phyloP scores from a whole-genome alignment of 805 yeast species.

The Danielia reshetovae region DNA sequence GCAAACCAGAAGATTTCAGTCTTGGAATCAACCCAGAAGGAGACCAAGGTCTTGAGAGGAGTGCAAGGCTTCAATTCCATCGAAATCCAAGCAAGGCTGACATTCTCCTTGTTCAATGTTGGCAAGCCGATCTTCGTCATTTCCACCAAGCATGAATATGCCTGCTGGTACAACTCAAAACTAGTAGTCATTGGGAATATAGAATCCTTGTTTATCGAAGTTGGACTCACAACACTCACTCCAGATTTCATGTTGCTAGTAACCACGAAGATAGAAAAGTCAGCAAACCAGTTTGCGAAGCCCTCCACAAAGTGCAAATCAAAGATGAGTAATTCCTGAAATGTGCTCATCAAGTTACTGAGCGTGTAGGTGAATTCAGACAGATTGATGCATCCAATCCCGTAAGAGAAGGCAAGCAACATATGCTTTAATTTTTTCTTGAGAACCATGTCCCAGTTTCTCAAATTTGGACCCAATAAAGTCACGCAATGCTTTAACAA shows the following conservation, averaged over 20 bases:
- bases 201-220: conserved; percentile 38
- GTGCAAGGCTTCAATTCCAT: conserved; percentile 45
- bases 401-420: conserved; percentile 25
- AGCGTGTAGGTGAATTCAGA: conserved; percentile 25
- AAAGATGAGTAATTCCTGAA: conserved; percentile 37
- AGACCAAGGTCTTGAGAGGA: conserved; percentile 44
- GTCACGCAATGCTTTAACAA: conserved; percentile 31
- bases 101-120: conserved; percentile 41
- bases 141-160: conserved; percentile 57
- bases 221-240: conserved; percentile 24
- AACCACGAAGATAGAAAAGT: conserved; percentile 24
- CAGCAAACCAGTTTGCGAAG: conserved; percentile 27
- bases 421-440: conserved; percentile 24
- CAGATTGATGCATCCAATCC: conserved; percentile 28
- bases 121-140: conserved; percentile 28
- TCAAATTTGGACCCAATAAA: conserved; percentile 36
- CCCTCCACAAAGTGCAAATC: conserved; percentile 34
- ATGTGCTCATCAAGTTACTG: conserved; percentile 21
- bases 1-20: conserved; percentile 54
- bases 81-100: conserved; percentile 58
- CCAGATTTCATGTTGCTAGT: conserved; percentile 36
- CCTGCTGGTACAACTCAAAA: conserved; percentile 34
- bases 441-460: conserved; percentile 17
- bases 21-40: conserved; percentile 57
- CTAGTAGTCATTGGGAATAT: conserved; percentile 46